These are phyloP conservation scores for Eucalyptus cloeziana DNA, from an alignment of 345 rosid genomes.

Conservation along the genomic window DNA sequence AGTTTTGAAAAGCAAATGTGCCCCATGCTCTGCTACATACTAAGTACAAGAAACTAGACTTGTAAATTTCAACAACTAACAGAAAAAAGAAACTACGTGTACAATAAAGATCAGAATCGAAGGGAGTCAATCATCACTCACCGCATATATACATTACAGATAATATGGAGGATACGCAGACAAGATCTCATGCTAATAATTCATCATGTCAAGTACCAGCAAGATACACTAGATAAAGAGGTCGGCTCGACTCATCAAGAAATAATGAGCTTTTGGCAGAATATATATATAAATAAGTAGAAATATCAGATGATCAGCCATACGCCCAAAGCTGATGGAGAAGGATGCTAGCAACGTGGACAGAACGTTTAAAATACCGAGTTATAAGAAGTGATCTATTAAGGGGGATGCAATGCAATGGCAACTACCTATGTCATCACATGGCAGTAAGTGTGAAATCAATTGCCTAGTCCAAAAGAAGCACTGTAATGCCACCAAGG, in stretches of 20 bases:
- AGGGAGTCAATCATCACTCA: not conserved
- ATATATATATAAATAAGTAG: not conserved
- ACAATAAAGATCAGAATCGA: not conserved
- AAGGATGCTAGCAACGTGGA: not conserved
- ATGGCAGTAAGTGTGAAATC: not conserved
- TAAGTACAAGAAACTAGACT: not conserved
- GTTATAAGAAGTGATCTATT: not conserved
- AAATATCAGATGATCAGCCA: not conserved
- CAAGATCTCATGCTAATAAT: not conserved
- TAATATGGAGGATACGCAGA: not conserved
- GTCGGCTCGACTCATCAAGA: not conserved
- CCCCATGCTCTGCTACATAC: not conserved
- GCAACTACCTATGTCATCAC: not conserved
- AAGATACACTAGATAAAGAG: not conserved
- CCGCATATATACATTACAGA: not conserved
- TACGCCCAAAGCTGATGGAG: not conserved
- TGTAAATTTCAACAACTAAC: not conserved
- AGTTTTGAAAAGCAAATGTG: not conserved
- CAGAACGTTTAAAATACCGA: not conserved
- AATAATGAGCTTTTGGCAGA: not conserved
- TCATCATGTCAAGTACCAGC: not conserved
- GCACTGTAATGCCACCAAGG: not conserved
- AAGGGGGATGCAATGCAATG: not conserved
- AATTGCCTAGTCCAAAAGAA: not conserved
- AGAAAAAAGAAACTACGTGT: not conserved